phyloP scores from a whole-genome alignment of 371 early-diverging fungal genomes.

The Mucor racemosus region DNA sequence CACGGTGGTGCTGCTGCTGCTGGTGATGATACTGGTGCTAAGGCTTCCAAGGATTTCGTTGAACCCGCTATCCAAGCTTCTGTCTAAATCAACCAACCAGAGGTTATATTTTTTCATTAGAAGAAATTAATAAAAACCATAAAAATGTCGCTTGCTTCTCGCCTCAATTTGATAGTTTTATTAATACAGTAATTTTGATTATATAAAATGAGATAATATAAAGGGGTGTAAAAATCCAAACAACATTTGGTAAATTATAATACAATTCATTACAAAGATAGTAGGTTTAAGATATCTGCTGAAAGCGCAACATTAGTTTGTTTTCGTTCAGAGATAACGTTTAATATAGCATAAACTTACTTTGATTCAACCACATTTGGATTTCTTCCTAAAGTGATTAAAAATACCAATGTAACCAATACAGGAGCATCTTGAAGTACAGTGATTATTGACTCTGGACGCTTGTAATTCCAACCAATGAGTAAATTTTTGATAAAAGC shows the following conservation, averaged over 20 bases:
- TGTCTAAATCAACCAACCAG: conserved; percentile 61
- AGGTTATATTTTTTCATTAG: conserved; percentile 10
- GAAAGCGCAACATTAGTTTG: background rate
- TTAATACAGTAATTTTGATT: background rate
- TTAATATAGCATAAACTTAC: background rate
- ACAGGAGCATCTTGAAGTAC: conserved; percentile 13
- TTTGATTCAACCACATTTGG: conserved; percentile 5
- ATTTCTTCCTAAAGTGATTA: conserved; percentile 8
- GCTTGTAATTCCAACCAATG: conserved; percentile 46
- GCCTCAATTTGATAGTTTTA: conserved; percentile 9
- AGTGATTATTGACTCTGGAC: background rate
- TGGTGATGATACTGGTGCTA: conserved; percentile 74
- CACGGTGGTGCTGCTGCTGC: conserved; percentile 85
- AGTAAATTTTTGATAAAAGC: conserved; percentile 54
- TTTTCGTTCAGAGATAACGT: background rate
- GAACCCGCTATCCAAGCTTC: conserved; percentile 79
- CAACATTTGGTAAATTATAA: conserved; percentile 19
- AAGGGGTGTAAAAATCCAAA: conserved; percentile 28
- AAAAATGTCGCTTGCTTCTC: conserved; percentile 17
- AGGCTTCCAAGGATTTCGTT: conserved; percentile 78
- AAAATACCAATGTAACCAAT: conserved; percentile 6
- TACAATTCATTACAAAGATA: conserved; percentile 10
- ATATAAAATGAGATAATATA: background rate
- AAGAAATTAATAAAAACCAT: conserved; percentile 11
- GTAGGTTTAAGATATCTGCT: conserved; percentile 6